phyloP scores from a whole-genome alignment of 768 basidiomycete genomes.

The Rossbeevera mucosa region DNA sequence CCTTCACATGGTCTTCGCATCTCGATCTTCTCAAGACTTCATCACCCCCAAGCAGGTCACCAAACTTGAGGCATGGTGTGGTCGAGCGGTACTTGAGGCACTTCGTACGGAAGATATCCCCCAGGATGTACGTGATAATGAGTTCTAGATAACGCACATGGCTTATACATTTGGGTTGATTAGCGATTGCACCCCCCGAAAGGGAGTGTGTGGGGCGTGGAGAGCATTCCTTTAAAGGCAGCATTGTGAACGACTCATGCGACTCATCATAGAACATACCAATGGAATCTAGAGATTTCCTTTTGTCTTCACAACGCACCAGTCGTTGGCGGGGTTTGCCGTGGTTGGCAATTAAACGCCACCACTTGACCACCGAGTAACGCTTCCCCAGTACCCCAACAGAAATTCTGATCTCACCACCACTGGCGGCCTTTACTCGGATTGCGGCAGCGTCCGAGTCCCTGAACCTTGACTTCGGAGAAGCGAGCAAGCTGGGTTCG shows the following conservation, averaged over 20 bases:
- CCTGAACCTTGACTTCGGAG: not conserved
- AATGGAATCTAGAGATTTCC: slow-evolving; percentile 3
- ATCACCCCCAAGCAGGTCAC: slow-evolving; percentile 66
- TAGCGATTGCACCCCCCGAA: slow-evolving; percentile 51
- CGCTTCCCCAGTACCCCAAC: not conserved
- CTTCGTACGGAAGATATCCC: slow-evolving; percentile 45
- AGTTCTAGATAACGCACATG: not conserved
- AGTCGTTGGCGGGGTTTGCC: not conserved
- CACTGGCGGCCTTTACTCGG: not conserved
- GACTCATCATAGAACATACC: not conserved
- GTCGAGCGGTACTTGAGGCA: slow-evolving; percentile 56
- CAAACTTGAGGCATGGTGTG: slow-evolving; percentile 58
- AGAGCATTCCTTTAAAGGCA: slow-evolving; percentile 1
- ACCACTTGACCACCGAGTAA: slow-evolving; percentile 3
- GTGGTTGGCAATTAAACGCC: slow-evolving; percentile 20
- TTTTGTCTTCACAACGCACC: slow-evolving; percentile 1
- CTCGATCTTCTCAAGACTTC: slow-evolving; percentile 64
- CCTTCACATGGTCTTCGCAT: slow-evolving; percentile 80
- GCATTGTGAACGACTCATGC: slow-evolving; percentile 8
- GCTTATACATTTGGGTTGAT: slow-evolving; percentile 11
- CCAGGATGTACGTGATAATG: slow-evolving; percentile 38
- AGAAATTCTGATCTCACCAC: not conserved
- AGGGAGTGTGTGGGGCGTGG: slow-evolving; percentile 54
- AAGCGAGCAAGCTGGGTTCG: not conserved
- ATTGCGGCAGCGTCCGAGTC: slow-evolving; percentile 1